Evolutionary conservation across 2,329 filamentous ascomycete genomes (phyloP).

Genomic region (Colletotrichum australisinense): DNA sequence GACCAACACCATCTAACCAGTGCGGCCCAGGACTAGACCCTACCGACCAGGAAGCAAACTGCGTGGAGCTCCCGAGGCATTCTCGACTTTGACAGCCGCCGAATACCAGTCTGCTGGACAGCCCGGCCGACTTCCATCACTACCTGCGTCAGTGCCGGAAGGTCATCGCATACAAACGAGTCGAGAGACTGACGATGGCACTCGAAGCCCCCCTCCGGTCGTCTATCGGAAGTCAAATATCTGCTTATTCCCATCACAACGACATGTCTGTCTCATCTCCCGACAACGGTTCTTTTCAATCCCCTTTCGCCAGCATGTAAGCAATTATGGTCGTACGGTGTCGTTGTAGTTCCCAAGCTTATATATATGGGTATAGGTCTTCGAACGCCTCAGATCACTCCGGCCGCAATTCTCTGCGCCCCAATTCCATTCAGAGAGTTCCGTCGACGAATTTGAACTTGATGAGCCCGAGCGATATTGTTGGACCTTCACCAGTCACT

Average conservation of each 20-base stretch:
- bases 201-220: slow-evolving; percentile 72
- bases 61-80: slow-evolving; percentile 39
- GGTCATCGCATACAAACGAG: not conserved
- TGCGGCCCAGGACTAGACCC: not conserved
- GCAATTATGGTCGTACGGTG: slow-evolving; percentile 39
- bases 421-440: slow-evolving; percentile 60
- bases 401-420: slow-evolving; percentile 62
- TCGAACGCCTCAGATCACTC: slow-evolving; percentile 49
- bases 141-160: not conserved
- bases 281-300: slow-evolving; percentile 60
- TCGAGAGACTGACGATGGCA: slow-evolving; percentile 60
- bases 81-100: slow-evolving; percentile 31
- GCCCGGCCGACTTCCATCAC: not conserved
- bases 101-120: slow-evolving; percentile 7
- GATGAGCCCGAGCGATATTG: slow-evolving; percentile 74
- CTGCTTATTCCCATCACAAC: slow-evolving; percentile 63
- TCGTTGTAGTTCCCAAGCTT: slow-evolving; percentile 1
- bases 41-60: slow-evolving; percentile 27
- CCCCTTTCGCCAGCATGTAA: slow-evolving; percentile 65
- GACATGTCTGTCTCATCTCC: slow-evolving; percentile 67
- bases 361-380: slow-evolving; percentile 52
- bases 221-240: slow-evolving; percentile 68
- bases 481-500: slow-evolving; percentile 86
- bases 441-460: slow-evolving; percentile 65
- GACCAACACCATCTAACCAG: slow-evolving; percentile 4